Evolutionary conservation across 371 early-diverging fungal species (phyloP).

Genomic region (Smittium culicis): DNA sequence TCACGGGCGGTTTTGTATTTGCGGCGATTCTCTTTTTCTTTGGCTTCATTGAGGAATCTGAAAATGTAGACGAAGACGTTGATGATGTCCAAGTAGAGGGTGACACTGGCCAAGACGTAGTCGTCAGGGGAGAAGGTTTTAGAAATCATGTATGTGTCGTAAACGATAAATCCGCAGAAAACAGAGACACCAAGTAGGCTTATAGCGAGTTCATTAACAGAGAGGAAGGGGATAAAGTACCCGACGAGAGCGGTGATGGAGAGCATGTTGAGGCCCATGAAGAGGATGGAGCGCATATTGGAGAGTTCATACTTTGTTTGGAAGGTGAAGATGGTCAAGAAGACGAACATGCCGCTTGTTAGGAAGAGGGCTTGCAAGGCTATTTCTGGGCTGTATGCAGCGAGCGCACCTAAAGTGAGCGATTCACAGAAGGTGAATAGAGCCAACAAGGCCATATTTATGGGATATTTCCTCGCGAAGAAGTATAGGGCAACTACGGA

Average conservation of each 20-base stretch:
- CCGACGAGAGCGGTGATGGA: conserved; percentile 48
- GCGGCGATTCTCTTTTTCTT: too few relatives aligned
- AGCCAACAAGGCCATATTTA: conserved; percentile 43
- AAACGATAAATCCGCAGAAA: conserved; percentile 59
- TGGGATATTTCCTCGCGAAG: conserved; percentile 47
- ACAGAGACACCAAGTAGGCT: conserved; percentile 46
- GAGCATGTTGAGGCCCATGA: neutral
- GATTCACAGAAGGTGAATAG: conserved; percentile 41
- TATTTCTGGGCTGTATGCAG: conserved; percentile 38
- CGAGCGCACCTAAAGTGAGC: conserved; percentile 17
- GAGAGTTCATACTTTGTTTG: conserved; percentile 60
- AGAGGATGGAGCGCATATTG: conserved; percentile 31
- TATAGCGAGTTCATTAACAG: conserved; percentile 43
- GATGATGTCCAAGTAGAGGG: conserved; percentile 63
- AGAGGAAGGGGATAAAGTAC: conserved; percentile 56
- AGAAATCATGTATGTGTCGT: conserved; percentile 56
- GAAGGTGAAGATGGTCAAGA: conserved; percentile 54
- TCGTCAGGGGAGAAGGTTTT: conserved; percentile 57
- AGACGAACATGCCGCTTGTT: conserved; percentile 55
- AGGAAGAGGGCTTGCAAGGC: conserved; percentile 54
- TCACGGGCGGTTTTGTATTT: too few relatives aligned
- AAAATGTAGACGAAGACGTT: conserved; percentile 65
- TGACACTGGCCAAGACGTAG: conserved; percentile 57
- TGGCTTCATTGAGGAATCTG: conserved; percentile 37
- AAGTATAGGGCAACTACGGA: conserved; percentile 41